Evolutionary conservation across 805 yeast genomes (phyloP), one percentile per base, ranked within the genome.

Genomic region (Candida namnaoensis): DNA sequence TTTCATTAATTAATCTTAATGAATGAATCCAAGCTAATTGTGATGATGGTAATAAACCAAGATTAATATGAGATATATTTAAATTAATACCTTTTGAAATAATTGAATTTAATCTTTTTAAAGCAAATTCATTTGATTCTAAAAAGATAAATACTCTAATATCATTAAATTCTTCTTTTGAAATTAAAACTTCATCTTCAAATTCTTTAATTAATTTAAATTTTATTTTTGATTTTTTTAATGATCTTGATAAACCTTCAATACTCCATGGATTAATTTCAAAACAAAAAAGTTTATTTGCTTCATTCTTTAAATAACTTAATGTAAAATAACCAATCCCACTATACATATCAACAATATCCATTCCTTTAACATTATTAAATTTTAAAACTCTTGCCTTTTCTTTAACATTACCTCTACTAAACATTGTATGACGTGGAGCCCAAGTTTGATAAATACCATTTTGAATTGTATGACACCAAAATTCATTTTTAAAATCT

Each of bases 271-370:
- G 84, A 51, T 88, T 87, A 36, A 87, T 58, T 46, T 87, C 96
- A 87, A 95, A 87, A 53, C 95, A 80, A 38, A 78, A 70, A 1
- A 85, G 61, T 14, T 62, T 56, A 7, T 60, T 52, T 2, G 88
- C 86, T 1, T 71, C 70, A 27, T 68, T 63, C 38, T 64, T 65
- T 37, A 83, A 62, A 52, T 88, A 87, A 37, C 85, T 69, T 25
- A 88, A 61, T 7, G 88, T 74, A 57, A 87, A 87, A 58, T 87
- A 87, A 4, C 96, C 96, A 38, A 87, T 88, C 0, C 96, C 96
- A 28, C 84, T 79, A 56, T 87, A 87, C 36, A 88, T 52, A 54
- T 87, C 96, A 4, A 83, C 66, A 0, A 82, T 76, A 23, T 65
- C 69, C 0, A 66, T 63, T 11, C 58, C 66, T 9, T 50, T 40